Evolutionary conservation across 257 asterid genomes (phyloP).

Genomic region (Asclepias syriaca): DNA sequence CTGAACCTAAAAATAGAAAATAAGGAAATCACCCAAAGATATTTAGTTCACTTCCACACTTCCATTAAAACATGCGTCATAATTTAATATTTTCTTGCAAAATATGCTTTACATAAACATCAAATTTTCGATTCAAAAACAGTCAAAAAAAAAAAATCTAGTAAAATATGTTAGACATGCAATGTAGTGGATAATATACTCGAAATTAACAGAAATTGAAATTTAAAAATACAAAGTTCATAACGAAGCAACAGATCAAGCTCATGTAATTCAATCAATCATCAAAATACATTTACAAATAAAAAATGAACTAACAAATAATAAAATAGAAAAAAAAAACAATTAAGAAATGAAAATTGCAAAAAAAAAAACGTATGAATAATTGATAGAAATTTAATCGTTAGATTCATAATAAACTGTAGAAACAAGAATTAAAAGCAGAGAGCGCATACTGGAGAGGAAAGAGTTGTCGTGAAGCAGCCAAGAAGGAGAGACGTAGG

Average conservation of each 20-base stretch:
- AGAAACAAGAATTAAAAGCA: neutral
- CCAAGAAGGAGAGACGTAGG: slow-evolving; percentile 19
- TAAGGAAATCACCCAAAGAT: neutral
- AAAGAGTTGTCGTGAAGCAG: neutral
- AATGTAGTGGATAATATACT: neutral
- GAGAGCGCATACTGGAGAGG: slow-evolving; percentile 34
- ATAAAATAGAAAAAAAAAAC: neutral
- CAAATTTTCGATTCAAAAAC: neutral
- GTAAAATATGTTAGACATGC: neutral
- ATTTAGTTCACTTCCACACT: neutral
- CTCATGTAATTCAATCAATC: neutral
- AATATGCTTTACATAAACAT: neutral
- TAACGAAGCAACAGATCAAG: slow-evolving; percentile 3
- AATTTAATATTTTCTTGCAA: neutral
- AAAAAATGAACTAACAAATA: neutral
- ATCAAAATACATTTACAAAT: neutral
- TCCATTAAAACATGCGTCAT: neutral
- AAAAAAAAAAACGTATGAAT: neutral
- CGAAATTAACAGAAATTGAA: neutral
- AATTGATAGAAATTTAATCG: neutral
- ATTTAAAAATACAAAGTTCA: too few relatives aligned
- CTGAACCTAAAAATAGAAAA: slow-evolving; percentile 2
- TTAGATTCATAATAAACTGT: slow-evolving; percentile 2
- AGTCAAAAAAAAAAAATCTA: too few relatives aligned
- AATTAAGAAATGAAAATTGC: neutral